phyloP scores from a whole-genome alignment of 169 alveolate genomes.

The Plasmodium knowlesi region DNA sequence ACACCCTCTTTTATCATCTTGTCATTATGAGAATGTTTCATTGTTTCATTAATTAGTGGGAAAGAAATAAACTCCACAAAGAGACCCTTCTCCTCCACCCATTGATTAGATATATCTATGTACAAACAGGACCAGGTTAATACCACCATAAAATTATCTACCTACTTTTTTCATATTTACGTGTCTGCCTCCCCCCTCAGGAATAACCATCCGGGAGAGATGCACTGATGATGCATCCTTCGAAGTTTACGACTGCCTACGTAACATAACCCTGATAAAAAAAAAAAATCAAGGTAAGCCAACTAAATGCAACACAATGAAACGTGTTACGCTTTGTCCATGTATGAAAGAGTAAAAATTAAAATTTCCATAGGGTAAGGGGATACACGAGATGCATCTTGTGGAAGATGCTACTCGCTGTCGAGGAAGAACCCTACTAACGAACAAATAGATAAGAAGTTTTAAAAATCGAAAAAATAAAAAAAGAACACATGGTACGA shows the following conservation, averaged over 20 bases:
- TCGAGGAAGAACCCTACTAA: background rate
- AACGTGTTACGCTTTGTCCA: background rate
- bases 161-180: background rate
- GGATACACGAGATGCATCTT: background rate
- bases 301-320: background rate
- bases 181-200: background rate
- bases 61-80: background rate
- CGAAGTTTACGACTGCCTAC: constrained; percentile 64
- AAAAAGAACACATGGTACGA: background rate
- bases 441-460: background rate
- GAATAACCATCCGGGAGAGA: constrained; percentile 41
- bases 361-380: background rate
- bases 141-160: background rate
- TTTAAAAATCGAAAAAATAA: background rate
- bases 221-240: constrained; percentile 45
- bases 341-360: background rate
- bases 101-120: background rate
- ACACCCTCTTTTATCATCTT: no score
- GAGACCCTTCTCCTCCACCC: no score
- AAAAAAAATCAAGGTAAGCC: constrained; percentile 64
- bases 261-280: constrained; percentile 40
- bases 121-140: background rate
- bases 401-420: background rate
- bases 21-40: no score
- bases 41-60: background rate